Percentiles rank a stretch among this genome's conserved stretches.
Evolutionary conservation across 352 stramenopile species (phyloP).

Genomic region (Globisporangium cystogenes): DNA sequence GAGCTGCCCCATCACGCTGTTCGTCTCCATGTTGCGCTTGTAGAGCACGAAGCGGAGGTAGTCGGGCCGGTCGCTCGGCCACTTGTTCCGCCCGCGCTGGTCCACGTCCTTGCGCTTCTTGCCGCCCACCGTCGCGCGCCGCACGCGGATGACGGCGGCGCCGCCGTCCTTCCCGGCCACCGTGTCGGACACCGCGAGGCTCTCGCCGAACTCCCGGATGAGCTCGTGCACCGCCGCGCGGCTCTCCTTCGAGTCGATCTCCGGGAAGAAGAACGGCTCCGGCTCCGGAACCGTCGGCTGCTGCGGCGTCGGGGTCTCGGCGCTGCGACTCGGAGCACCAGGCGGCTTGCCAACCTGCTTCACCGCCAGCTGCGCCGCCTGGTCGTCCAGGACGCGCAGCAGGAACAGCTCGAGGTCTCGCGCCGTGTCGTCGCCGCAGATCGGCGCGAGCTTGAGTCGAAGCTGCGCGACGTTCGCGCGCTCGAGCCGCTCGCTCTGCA

Average conservation of each 20-base stretch:
- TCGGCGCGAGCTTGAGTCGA: constrained; percentile 23
- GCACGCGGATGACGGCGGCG: constrained; percentile 65
- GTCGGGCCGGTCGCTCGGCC: constrained; percentile 72
- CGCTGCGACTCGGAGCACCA: background rate
- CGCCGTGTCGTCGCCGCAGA: constrained; percentile 44
- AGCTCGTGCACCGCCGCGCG: constrained; percentile 83
- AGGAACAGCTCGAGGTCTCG: constrained; percentile 37
- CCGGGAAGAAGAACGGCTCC: constrained; percentile 60
- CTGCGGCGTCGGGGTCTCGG: background rate
- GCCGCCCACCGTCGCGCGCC: constrained; percentile 71
- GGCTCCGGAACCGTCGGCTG: constrained; percentile 3
- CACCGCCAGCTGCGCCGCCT: constrained; percentile 15
- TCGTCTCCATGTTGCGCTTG: constrained; percentile 96
- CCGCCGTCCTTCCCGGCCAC: constrained; percentile 34
- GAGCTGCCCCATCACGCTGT: constrained; percentile 75
- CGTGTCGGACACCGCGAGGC: constrained; percentile 80
- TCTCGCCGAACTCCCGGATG: constrained; percentile 64
- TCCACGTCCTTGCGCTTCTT: constrained; percentile 87
- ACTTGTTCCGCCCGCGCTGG: constrained; percentile 39
- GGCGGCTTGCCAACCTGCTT: constrained; percentile 6
- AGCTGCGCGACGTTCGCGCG: constrained; percentile 40
- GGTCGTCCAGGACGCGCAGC: constrained; percentile 26
- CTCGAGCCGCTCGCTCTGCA: constrained; percentile 22
- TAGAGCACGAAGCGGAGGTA: constrained; percentile 95
- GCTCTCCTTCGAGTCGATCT: constrained; percentile 77